These are phyloP conservation scores for Rhexocercosporidium sp. DNA, from an alignment of 2,329 filamentous ascomycete genomes.

Conservation along the genomic window DNA sequence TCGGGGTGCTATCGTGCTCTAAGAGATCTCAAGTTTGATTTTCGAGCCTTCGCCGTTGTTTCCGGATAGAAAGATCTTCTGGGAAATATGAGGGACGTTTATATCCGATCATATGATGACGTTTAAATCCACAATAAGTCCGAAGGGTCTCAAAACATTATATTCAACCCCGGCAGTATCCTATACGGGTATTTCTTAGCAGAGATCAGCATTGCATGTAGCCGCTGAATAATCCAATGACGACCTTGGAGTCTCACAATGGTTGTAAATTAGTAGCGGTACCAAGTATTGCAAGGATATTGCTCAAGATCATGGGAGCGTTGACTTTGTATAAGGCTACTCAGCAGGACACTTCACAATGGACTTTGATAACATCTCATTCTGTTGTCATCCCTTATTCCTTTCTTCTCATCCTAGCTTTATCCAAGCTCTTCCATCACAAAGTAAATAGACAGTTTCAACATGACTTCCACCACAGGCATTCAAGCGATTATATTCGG, in stretches of 20 bases:
- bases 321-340: too few species aligned
- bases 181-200: not conserved
- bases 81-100: not conserved
- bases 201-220: not conserved
- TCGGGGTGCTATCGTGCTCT: not conserved
- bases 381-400: too few species aligned
- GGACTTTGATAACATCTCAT: too few species aligned
- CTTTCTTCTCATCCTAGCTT: too few species aligned
- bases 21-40: not conserved
- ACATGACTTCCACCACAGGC: not conserved
- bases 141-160: not conserved
- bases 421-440: too few species aligned
- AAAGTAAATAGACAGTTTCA: too few species aligned
- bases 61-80: not conserved
- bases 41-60: not conserved
- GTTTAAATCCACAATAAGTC: not conserved
- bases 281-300: too few species aligned
- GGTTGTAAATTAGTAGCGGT: too few species aligned
- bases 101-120: not conserved
- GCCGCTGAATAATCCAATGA: not conserved
- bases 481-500: slow-evolving; percentile 39
- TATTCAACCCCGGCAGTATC: not conserved
- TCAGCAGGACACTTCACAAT: too few species aligned
- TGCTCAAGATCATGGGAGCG: too few species aligned
- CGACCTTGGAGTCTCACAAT: not conserved